Evolutionary conservation across 1,139 yeast species (phyloP).

Genomic region (Pichia sp.): DNA sequence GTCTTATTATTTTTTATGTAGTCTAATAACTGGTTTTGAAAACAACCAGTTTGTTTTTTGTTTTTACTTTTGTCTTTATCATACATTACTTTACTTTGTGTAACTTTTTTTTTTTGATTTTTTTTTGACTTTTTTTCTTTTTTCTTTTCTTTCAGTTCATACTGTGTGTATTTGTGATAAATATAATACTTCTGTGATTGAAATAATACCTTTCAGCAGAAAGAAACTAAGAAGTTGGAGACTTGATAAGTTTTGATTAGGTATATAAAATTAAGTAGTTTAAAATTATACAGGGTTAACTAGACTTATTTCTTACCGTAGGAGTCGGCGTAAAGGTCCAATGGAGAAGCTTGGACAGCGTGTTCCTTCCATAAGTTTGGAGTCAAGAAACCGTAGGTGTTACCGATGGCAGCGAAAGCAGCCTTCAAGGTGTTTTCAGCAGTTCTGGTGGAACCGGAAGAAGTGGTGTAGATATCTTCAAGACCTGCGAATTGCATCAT

Average conservation of each 20-base stretch:
- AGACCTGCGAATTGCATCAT: slow-evolving; percentile 99
- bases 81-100: slow-evolving; percentile 2
- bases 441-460: slow-evolving; percentile 99
- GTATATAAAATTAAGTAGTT: background rate
- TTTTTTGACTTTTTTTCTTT: slow-evolving; percentile 4
- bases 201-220: background rate
- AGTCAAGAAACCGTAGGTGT: slow-evolving; percentile 99
- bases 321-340: slow-evolving; percentile 83
- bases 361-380: slow-evolving; percentile 97
- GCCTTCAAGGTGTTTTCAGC: slow-evolving; percentile 99
- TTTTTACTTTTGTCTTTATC: slow-evolving; percentile 5
- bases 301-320: slow-evolving; percentile 57
- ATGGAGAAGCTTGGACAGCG: slow-evolving; percentile 84
- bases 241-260: background rate
- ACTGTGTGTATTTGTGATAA: slow-evolving; percentile 4
- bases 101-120: slow-evolving; percentile 10
- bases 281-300: background rate
- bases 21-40: background rate
- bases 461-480: slow-evolving; percentile 98
- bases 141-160: slow-evolving; percentile 1
- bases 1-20: background rate
- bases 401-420: slow-evolving; percentile 98
- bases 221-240: background rate
- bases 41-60: slow-evolving; percentile 2
- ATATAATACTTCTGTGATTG: background rate